phyloP scores from a whole-genome alignment of 768 basidiomycete species.

The Tricholoma bakamatsutake region DNA sequence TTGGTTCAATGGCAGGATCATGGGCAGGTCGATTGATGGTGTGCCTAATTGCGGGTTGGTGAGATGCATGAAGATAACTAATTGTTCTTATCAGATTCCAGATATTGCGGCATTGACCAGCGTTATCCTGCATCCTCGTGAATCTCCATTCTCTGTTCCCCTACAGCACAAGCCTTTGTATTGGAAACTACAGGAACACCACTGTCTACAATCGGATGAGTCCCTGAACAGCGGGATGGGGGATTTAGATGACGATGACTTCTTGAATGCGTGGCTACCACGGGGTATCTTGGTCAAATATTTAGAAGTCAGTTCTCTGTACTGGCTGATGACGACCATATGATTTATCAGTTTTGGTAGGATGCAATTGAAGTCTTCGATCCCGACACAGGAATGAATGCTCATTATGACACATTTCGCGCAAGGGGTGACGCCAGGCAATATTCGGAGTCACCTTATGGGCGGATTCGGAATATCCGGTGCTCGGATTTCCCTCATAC shows the following conservation, averaged over 20 bases:
- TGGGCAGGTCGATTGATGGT: constrained; percentile 46
- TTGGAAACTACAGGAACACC: constrained; percentile 39
- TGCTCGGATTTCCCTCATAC: constrained; percentile 26
- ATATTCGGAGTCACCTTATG: constrained; percentile 30
- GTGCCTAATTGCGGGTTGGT: constrained; percentile 9
- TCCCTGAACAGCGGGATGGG: constrained; percentile 30
- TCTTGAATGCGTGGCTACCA: constrained; percentile 46
- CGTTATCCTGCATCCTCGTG: constrained; percentile 8
- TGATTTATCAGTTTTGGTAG: constrained; percentile 16
- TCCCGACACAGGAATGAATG: constrained; percentile 29
- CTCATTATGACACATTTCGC: constrained; percentile 41
- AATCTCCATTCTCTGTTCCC: constrained; percentile 18
- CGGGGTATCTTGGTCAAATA: constrained; percentile 26
- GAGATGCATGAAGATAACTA: neutral
- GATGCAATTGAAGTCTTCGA: constrained; percentile 37
- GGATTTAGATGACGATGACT: constrained; percentile 33
- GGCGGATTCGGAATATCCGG: constrained; percentile 23
- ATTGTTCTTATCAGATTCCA: constrained; percentile 10
- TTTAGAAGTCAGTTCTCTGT: constrained; percentile 23
- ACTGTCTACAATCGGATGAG: constrained; percentile 34
- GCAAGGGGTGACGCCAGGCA: constrained; percentile 29
- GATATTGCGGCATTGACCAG: constrained; percentile 10
- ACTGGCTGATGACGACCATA: neutral
- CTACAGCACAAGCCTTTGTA: constrained; percentile 33
- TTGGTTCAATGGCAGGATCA: constrained; percentile 36